These are phyloP conservation scores for Hypoxylon sp. DNA, from an alignment of 2,329 filamentous ascomycete genomes.

Conservation along the genomic window DNA sequence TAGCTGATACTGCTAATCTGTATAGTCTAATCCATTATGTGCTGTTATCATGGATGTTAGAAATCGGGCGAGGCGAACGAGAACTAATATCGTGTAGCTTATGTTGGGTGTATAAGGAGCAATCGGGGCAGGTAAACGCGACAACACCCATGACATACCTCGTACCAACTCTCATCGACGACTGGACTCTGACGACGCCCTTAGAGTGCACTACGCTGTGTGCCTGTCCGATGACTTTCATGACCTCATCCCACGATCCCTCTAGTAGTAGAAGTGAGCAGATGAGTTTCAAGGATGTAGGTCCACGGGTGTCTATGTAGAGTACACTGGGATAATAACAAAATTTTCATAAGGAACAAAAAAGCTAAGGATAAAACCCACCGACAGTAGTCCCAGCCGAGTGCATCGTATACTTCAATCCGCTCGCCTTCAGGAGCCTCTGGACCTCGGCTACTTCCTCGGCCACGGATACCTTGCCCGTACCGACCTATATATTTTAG, in stretches of 20 bases:
- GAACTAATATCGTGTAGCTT: neutral
- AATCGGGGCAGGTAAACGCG: no score
- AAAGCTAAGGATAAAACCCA: constrained; percentile 59
- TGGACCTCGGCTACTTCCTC: constrained; percentile 91
- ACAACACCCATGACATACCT: no score
- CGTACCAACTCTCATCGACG: constrained; percentile 86
- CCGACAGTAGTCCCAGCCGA: constrained; percentile 93
- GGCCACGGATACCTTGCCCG: constrained; percentile 79
- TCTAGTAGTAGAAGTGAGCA: constrained; percentile 65
- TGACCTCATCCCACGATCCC: constrained; percentile 90
- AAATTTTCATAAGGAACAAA: neutral
- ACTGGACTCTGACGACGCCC: constrained; percentile 87
- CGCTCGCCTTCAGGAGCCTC: constrained; percentile 82
- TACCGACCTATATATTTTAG: constrained; percentile 75
- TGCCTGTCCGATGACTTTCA: constrained; percentile 86
- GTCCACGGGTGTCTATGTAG: no score
- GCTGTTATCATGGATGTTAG: neutral
- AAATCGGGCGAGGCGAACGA: neutral
- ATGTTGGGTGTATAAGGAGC: no score
- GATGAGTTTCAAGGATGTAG: neutral
- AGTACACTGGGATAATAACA: no score
- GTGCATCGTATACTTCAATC: constrained; percentile 89
- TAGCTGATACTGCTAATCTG: neutral
- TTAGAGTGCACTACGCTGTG: constrained; percentile 81
- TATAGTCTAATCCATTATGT: neutral